Percentiles rank a stretch among this genome's conserved stretches.
These are phyloP conservation scores for Camellia lanceoleosa DNA, from an alignment of 148 eudicot species.

Conservation along the genomic window DNA sequence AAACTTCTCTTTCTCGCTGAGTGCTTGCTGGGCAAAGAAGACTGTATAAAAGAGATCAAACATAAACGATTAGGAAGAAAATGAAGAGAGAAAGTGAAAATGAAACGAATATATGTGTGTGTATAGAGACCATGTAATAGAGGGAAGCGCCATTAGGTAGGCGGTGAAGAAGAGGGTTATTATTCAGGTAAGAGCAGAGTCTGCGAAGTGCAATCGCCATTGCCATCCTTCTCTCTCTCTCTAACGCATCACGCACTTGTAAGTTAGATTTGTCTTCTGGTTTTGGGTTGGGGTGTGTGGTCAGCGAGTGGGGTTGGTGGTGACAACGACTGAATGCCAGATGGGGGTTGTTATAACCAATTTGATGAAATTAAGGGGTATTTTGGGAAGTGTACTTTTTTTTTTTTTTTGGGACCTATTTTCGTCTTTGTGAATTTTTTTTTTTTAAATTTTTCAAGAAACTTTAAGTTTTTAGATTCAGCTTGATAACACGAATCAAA, in stretches of 20 bases:
- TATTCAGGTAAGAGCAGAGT: slow-evolving; percentile 45
- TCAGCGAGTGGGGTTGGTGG: slow-evolving; percentile 7
- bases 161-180: slow-evolving; percentile 28
- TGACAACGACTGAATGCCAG: neutral
- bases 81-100: neutral
- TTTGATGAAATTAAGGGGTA: neutral
- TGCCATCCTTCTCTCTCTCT: slow-evolving; percentile 29
- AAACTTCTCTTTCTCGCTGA: slow-evolving; percentile 39
- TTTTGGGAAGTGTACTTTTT: too few species aligned
- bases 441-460: too few species aligned
- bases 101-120: neutral
- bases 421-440: too few species aligned
- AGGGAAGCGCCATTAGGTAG: slow-evolving; percentile 34
- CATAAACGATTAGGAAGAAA: slow-evolving; percentile 7
- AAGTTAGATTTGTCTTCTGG: slow-evolving; percentile 6
- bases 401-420: too few species aligned
- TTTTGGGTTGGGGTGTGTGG: neutral
- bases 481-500: too few species aligned
- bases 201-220: slow-evolving; percentile 74
- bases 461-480: too few species aligned
- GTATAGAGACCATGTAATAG: slow-evolving; percentile 38
- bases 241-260: slow-evolving; percentile 4
- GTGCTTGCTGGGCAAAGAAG: slow-evolving; percentile 58
- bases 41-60: slow-evolving; percentile 30
- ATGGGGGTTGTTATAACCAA: neutral